A percentile compares a stretch with the other conserved stretches of the same genome.
These are phyloP conservation scores for Seiridium cupressi DNA, from an alignment of 2,329 filamentous ascomycete genomes.

Conservation along the genomic window DNA sequence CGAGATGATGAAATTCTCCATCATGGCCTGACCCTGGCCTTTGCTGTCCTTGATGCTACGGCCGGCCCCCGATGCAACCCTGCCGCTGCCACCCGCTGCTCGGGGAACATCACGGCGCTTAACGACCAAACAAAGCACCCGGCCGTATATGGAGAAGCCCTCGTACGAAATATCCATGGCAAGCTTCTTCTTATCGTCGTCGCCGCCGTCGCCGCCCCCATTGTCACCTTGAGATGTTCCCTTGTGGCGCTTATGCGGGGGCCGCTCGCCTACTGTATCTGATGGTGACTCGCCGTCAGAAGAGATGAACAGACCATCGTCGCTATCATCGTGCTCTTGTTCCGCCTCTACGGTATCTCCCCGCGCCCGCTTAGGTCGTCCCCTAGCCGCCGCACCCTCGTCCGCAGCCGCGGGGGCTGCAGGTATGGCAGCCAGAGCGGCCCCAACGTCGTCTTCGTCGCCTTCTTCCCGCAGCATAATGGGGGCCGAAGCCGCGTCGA, in stretches of 20 bases:
- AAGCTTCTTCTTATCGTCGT: conserved; percentile 87
- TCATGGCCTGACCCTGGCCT: conserved; percentile 59
- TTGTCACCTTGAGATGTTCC: conserved; percentile 29
- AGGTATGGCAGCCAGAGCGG: conserved; percentile 58
- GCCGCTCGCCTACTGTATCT: conserved; percentile 27
- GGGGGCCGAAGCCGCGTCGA: conserved; percentile 30
- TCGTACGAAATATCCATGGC: conserved; percentile 85
- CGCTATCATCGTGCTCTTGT: conserved; percentile 21
- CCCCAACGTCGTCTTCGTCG: conserved; percentile 56
- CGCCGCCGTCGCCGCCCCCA: conserved; percentile 30
- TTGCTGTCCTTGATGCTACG: conserved; percentile 23
- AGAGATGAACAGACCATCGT: conserved; percentile 31
- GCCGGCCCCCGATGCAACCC: conserved; percentile 24
- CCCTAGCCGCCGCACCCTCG: conserved; percentile 20
- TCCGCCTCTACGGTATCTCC: conserved; percentile 23
- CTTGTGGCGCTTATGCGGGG: conserved; percentile 45
- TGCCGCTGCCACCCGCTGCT: conserved; percentile 30
- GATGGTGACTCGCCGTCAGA: conserved; percentile 30
- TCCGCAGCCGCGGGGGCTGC: conserved; percentile 25
- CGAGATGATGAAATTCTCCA: conserved; percentile 83
- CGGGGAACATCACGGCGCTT: conserved; percentile 65
- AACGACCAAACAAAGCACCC: conserved; percentile 87
- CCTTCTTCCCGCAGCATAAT: conserved; percentile 50
- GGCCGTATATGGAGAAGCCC: conserved; percentile 92
- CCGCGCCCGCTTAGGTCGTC: conserved; percentile 27